Base-by-base conservation (phyloP, 2,329 filamentous ascomycete species). In the Chaetomiaceae sp. region DNA sequence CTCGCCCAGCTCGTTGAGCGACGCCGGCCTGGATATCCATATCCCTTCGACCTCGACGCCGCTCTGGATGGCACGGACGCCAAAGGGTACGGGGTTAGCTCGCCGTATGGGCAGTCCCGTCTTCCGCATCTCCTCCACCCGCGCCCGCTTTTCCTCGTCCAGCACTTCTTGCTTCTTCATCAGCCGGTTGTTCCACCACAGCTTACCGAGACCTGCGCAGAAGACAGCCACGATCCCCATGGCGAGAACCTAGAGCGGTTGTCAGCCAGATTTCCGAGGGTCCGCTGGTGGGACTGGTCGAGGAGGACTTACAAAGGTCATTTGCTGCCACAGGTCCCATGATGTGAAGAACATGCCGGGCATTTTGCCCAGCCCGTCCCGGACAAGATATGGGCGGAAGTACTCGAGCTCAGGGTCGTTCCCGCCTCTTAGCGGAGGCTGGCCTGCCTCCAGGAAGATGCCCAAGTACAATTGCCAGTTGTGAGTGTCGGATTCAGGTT, bases 321-420 rank as follows among this genome's bases (percentile, higher is more conserved):
- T 85, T 74, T 95, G 84, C 76, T 94, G 83, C 91, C 91, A 96
- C 64, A 94, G 73, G 62, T 80, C 75, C 91, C 90, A 95, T 46
- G 73, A 76, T 38, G 75, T 64, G 70, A 88, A 89, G 69, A 90
- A 89, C 36, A 64, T 67, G 64, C 69, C 71, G 45, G 60, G 67
- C 72, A 74, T 74, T 46, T 60, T 66, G 58, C 58, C 27, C 11
- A 9, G 22, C 8, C 11, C 19, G 4, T 46, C 7, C 19, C 3
- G 11, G 12, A 3, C 17, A 20, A 27, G 31, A 27, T 27, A 19
- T 27, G 22, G 33, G 27, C 8, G 31, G 20, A 6, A 20, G 19
- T 31, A 9, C 27, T 31, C 27, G 27, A 31, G 4, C 14, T 12
- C 9, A 12, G 27, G 8, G 8, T 4, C 27, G 3, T 31, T 31